Percentiles rank a stretch among this genome's conserved stretches.
Evolutionary conservation across 106 monocot genomes (phyloP).

Genomic region (Agapanthus africanus): DNA sequence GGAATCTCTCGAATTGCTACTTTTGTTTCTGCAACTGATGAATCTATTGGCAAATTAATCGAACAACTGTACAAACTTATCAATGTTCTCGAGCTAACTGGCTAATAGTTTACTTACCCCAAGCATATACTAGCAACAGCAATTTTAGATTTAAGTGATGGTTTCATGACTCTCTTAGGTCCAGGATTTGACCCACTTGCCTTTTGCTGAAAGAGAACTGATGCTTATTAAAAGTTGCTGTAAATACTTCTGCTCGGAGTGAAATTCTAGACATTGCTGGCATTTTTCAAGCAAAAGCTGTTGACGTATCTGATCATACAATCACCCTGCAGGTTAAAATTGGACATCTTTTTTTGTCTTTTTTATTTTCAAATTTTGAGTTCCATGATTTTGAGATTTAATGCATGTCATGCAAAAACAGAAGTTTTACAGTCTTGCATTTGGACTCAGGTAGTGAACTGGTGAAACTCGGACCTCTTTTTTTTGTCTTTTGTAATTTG

Average conservation of each 20-base stretch:
- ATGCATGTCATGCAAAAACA: too few relatives aligned
- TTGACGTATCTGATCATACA: slow-evolving; percentile 99
- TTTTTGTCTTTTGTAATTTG: too few relatives aligned
- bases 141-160: neutral
- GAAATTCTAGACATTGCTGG: slow-evolving; percentile 87
- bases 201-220: slow-evolving; percentile 91
- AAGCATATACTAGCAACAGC: neutral
- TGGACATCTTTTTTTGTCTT: neutral
- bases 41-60: slow-evolving; percentile 76
- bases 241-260: slow-evolving; percentile 74
- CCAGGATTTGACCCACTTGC: slow-evolving; percentile 68
- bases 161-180: slow-evolving; percentile 38
- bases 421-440: too few relatives aligned
- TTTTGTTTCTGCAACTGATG: slow-evolving; percentile 88
- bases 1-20: slow-evolving; percentile 88
- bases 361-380: too few relatives aligned
- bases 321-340: slow-evolving; percentile 75
- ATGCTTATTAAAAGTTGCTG: slow-evolving; percentile 97
- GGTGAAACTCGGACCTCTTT: too few relatives aligned
- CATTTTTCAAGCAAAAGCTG: slow-evolving; percentile 83
- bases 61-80: slow-evolving; percentile 88
- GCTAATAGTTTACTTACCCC: neutral
- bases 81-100: slow-evolving; percentile 74
- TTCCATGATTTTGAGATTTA: too few relatives aligned
- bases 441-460: too few relatives aligned